These are phyloP conservation scores for Biancaea sappan DNA, from an alignment of 306 rosid genomes.

Conservation along the genomic window DNA sequence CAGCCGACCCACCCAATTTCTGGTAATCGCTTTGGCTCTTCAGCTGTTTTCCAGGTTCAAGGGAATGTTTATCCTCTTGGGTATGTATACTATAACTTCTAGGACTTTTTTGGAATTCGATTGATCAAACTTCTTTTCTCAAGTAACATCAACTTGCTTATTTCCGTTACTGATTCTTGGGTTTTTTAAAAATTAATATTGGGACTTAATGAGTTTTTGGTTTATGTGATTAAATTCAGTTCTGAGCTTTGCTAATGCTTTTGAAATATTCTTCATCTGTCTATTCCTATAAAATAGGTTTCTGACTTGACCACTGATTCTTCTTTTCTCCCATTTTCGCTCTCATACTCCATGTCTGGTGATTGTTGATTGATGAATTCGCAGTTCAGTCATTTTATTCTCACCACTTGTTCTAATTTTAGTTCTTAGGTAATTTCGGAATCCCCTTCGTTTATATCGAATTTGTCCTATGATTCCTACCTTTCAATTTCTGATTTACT, in stretches of 20 bases:
- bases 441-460: constrained; percentile 3
- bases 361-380: not conserved
- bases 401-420: constrained; percentile 13
- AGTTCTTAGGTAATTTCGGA: not conserved
- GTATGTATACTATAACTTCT: constrained; percentile 43
- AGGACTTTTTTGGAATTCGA: not conserved
- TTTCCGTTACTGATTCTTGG: not conserved
- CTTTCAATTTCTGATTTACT: constrained; percentile 7
- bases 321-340: not conserved
- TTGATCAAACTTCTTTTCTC: not conserved
- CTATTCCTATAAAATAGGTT: not conserved
- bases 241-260: not conserved
- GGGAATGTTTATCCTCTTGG: constrained; percentile 88
- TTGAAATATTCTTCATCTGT: not conserved
- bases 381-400: not conserved
- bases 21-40: constrained; percentile 17
- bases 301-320: constrained; percentile 5
- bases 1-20: not conserved
- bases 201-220: not conserved
- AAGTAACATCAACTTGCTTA: not conserved
- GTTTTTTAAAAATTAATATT: no score
- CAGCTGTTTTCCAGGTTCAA: constrained; percentile 46
- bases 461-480: not conserved
- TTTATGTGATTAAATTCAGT: not conserved
- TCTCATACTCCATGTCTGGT: not conserved